Conservation (phyloP, 2,329 filamentous ascomycete species). For the Tolypocladium pustulatum region DNA sequence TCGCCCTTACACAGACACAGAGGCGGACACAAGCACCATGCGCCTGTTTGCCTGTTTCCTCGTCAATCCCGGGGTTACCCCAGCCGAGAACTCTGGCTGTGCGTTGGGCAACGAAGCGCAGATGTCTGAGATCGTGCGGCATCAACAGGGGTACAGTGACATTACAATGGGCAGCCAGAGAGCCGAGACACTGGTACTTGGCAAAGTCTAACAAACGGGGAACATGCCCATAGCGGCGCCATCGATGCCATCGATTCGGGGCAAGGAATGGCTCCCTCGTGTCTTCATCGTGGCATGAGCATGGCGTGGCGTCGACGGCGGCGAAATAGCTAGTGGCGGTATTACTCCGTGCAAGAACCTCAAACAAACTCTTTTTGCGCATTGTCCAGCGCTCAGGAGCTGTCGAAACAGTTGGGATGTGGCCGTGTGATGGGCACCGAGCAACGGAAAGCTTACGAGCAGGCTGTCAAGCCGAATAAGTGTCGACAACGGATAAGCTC, state of each 20-base stretch:
- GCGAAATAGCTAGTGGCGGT: background rate
- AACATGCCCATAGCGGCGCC: background rate
- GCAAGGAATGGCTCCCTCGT: background rate
- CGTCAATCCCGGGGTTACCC: background rate
- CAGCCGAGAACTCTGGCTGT: background rate
- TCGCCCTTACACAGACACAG: background rate
- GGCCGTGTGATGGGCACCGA: background rate
- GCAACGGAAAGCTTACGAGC: background rate
- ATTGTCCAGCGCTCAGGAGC: background rate
- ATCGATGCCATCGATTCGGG: slow-evolving; percentile 1
- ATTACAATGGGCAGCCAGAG: background rate
- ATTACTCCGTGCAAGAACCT: background rate
- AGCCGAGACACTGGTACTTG: slow-evolving; percentile 7
- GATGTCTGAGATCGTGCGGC: background rate
- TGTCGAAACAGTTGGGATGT: background rate
- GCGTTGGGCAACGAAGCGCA: background rate
- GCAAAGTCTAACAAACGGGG: slow-evolving; percentile 5
- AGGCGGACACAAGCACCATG: background rate
- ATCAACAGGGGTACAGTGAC: background rate
- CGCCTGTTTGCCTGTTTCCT: background rate
- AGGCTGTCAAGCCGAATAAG: too few species aligned
- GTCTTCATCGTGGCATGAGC: background rate
- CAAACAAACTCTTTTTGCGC: background rate
- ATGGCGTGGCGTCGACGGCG: slow-evolving; percentile 2
- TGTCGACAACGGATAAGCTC: background rate